Evolutionary conservation across 805 yeast genomes (phyloP).

Genomic region (Candida boidinii): DNA sequence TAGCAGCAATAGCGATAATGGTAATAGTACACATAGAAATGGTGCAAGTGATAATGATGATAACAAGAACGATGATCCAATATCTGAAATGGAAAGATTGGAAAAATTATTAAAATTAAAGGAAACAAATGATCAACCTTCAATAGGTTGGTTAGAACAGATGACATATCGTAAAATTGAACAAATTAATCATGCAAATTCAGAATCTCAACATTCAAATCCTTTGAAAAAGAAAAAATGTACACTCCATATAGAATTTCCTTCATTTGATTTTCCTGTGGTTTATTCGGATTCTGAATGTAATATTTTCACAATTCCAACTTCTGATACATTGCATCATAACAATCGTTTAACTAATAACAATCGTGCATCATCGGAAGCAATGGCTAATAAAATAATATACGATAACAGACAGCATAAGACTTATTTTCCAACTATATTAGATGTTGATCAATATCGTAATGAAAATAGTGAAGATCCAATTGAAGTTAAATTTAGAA

Average conservation of each 20-base stretch:
- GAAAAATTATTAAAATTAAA: conserved; percentile 51
- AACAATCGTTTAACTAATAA: conserved; percentile 9
- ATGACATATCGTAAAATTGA: conserved; percentile 50
- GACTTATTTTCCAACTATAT: conserved; percentile 26
- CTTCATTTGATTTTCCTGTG: conserved; percentile 63
- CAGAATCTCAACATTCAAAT: not conserved
- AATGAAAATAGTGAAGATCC: conserved; percentile 53
- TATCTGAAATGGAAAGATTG: conserved; percentile 32
- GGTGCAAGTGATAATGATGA: not conserved
- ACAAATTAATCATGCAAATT: conserved; percentile 18
- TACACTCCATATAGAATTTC: conserved; percentile 36
- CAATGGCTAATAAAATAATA: not conserved
- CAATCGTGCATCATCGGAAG: not conserved
- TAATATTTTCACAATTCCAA: conserved; percentile 20
- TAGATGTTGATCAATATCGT: conserved; percentile 58
- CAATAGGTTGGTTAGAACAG: conserved; percentile 68
- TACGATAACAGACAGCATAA: not conserved
- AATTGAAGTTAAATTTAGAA: conserved; percentile 79
- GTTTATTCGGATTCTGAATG: conserved; percentile 56
- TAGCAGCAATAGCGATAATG: no score
- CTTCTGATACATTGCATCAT: conserved; percentile 14
- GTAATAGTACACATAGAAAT: not conserved
- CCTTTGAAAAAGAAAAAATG: not conserved
- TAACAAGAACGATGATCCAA: not conserved
- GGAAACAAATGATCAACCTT: conserved; percentile 57